Evolutionary conservation across 352 stramenopile genomes (phyloP).

Genomic region (Pseudoperonospora humuli): DNA sequence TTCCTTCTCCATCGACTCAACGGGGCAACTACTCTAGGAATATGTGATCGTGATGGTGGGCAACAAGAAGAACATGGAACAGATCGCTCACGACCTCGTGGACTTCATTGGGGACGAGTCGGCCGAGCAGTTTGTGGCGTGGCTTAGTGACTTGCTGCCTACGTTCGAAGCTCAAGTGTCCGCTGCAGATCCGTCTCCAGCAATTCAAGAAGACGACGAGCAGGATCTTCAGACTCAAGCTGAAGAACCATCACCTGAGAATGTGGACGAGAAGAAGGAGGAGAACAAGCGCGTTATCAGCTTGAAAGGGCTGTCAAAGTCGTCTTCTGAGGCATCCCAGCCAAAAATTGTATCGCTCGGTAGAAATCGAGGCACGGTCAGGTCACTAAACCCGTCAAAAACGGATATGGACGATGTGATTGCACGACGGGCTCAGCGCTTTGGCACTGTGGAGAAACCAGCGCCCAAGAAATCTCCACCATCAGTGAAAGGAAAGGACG

Average conservation of each 20-base stretch:
- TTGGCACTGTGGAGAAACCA: constrained; percentile 44
- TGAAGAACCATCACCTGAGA: constrained; percentile 4
- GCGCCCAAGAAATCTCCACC: constrained; percentile 19
- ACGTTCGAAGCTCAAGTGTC: constrained; percentile 32
- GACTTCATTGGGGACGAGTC: constrained; percentile 81
- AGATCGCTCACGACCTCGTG: constrained; percentile 74
- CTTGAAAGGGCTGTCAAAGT: constrained; percentile 38
- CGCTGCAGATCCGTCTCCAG: neutral
- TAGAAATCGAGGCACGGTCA: constrained; percentile 40
- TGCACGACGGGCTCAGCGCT: constrained; percentile 66
- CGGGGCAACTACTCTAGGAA: constrained; percentile 35
- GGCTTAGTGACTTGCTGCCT: constrained; percentile 51
- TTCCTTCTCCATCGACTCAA: constrained; percentile 2
- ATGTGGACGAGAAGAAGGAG: constrained; percentile 6
- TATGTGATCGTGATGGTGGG: constrained; percentile 82
- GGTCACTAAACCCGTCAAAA: constrained; percentile 34
- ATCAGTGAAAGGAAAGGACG: constrained; percentile 2
- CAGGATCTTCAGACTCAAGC: constrained; percentile 1
- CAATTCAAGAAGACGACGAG: constrained; percentile 1
- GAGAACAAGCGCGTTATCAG: constrained; percentile 54
- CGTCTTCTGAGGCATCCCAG: constrained; percentile 16
- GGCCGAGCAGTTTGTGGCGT: constrained; percentile 61
- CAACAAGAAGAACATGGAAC: constrained; percentile 83
- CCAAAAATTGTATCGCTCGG: constrained; percentile 52
- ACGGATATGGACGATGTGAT: constrained; percentile 49